Evolutionary conservation across 371 early-diverging fungal species (phyloP).

Genomic region (Lichtheimia ornata): DNA sequence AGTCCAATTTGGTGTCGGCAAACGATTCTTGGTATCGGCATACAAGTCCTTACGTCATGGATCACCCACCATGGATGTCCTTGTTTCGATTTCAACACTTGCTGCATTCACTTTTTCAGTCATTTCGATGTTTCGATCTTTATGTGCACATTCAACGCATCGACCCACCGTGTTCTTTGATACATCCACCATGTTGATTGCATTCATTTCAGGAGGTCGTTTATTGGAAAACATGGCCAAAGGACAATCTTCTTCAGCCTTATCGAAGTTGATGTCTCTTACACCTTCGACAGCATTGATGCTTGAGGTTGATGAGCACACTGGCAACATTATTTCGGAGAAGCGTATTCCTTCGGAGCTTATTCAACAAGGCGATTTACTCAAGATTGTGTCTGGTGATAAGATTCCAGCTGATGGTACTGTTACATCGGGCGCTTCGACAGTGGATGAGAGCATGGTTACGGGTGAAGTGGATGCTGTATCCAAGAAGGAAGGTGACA

Average conservation of each 20-base stretch:
- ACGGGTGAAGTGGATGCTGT: conserved; percentile 97
- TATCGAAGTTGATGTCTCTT: conserved; percentile 85
- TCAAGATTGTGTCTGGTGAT: conserved; percentile 92
- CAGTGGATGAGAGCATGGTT: conserved; percentile 96
- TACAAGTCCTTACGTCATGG: conserved; percentile 79
- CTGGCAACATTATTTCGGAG: conserved; percentile 56
- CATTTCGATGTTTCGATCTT: conserved; percentile 58
- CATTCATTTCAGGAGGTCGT: conserved; percentile 89
- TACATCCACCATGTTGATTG: conserved; percentile 86
- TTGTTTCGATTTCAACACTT: conserved; percentile 85
- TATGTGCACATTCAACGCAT: conserved; percentile 41
- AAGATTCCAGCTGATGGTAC: conserved; percentile 94
- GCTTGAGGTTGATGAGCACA: conserved; percentile 34
- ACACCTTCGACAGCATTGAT: conserved; percentile 71
- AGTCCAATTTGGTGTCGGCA: conserved; percentile 90
- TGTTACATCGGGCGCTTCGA: conserved; percentile 79
- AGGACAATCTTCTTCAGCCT: conserved; percentile 86
- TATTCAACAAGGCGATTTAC: conserved; percentile 80
- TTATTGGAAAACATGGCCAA: conserved; percentile 94
- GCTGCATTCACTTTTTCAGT: conserved; percentile 80
- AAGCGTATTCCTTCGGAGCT: conserved; percentile 81
- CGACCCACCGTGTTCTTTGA: conserved; percentile 90
- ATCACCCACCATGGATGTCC: conserved; percentile 95
- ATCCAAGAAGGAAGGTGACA: conserved; percentile 65
- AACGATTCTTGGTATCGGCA: conserved; percentile 77